Evolutionary conservation across 1,139 yeast genomes (phyloP).

Genomic region (Protomyces arabidopsidicola): DNA sequence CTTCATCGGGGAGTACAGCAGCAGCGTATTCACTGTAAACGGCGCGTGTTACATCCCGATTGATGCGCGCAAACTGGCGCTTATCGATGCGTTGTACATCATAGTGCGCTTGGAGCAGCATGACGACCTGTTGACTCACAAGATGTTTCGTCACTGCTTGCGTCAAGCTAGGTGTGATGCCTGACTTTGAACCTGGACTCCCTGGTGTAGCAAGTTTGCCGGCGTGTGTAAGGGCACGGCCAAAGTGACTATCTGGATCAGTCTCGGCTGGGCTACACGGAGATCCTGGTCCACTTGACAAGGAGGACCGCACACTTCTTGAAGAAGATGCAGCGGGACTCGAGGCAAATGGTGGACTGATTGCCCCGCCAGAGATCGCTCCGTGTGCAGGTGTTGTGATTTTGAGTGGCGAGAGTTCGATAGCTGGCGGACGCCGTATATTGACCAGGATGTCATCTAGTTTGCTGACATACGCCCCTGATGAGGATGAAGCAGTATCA

Average conservation of each 20-base stretch:
- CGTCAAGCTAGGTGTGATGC: not conserved
- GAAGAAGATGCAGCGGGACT: not conserved
- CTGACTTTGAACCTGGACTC: not conserved
- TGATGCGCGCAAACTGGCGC: conserved; percentile 18
- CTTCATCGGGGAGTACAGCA: not conserved
- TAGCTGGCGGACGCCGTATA: not conserved
- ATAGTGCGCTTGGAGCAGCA: conserved; percentile 8
- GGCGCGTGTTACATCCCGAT: conserved; percentile 14
- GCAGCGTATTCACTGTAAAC: conserved; percentile 5
- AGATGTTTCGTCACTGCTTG: not conserved
- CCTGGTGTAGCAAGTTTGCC: not conserved
- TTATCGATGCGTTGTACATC: conserved; percentile 4
- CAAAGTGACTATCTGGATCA: not conserved
- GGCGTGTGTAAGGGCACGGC: not conserved
- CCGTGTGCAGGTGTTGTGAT: not conserved
- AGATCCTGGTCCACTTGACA: not conserved
- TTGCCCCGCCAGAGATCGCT: not conserved
- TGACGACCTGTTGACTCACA: conserved; percentile 1
- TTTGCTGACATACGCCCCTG: not conserved
- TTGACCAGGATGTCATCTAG: not conserved
- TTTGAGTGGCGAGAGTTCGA: not conserved
- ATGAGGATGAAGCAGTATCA: not conserved
- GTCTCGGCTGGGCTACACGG: not conserved
- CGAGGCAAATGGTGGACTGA: not conserved
- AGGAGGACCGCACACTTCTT: not conserved